Conservation (phyloP, 2,329 filamentous ascomycete genomes). For the Fusarium haematococcum region DNA sequence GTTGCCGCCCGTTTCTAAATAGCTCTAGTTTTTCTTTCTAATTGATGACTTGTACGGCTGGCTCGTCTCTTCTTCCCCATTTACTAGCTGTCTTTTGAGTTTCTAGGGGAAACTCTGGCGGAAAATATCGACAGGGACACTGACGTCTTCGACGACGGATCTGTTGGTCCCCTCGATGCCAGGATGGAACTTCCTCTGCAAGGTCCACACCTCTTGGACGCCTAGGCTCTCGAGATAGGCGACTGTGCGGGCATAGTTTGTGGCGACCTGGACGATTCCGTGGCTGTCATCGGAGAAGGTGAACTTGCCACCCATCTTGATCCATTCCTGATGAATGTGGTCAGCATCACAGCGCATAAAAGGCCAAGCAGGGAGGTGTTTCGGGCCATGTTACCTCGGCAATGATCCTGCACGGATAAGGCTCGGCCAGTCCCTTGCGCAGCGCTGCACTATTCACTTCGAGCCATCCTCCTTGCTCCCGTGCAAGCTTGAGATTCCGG, state of each 20-base stretch:
- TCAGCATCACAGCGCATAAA: neutral
- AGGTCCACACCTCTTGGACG: constrained; percentile 71
- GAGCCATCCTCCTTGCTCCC: constrained; percentile 81
- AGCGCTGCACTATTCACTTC: constrained; percentile 91
- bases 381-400: constrained; percentile 70
- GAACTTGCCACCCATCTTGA: constrained; percentile 80
- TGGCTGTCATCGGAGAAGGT: constrained; percentile 97
- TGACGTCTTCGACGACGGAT: constrained; percentile 55
- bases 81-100: neutral
- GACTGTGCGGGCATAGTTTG: constrained; percentile 80
- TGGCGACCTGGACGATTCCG: constrained; percentile 85
- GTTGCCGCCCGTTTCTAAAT: constrained; percentile 16
- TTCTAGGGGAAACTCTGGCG: constrained; percentile 44
- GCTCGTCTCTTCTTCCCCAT: neutral
- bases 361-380: neutral
- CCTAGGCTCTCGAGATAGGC: constrained; percentile 76
- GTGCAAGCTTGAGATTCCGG: constrained; percentile 80
- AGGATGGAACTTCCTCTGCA: constrained; percentile 54
- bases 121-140: constrained; percentile 57
- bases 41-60: constrained; percentile 31
- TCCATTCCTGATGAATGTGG: constrained; percentile 68
- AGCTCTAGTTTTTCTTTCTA: constrained; percentile 30
- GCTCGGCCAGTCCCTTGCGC: constrained; percentile 89
- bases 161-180: constrained; percentile 46
- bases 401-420: constrained; percentile 85